These are phyloP conservation scores for Fusarium globosum DNA, from an alignment of 2,329 filamentous ascomycete genomes.

Conservation along the genomic window DNA sequence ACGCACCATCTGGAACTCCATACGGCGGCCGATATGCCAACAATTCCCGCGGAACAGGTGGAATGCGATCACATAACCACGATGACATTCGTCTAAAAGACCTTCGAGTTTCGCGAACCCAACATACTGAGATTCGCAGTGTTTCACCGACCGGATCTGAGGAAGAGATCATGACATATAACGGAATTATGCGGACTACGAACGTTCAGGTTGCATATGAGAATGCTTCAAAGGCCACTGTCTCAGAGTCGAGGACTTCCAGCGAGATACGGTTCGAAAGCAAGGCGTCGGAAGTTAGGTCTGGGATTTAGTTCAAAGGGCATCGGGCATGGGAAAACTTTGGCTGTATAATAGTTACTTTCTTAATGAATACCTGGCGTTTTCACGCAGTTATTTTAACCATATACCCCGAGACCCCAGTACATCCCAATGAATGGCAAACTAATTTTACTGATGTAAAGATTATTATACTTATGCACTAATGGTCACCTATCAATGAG, in stretches of 20 bases:
- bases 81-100: slow-evolving; percentile 38
- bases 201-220: slow-evolving; percentile 45
- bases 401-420: accelerated
- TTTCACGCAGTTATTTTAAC: not conserved
- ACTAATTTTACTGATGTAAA: accelerated
- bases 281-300: slow-evolving; percentile 10
- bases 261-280: slow-evolving; percentile 28
- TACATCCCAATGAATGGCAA: not conserved
- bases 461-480: accelerated
- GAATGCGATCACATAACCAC: slow-evolving; percentile 25
- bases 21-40: slow-evolving; percentile 22
- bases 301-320: not conserved
- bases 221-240: slow-evolving; percentile 20
- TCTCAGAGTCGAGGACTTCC: slow-evolving; percentile 19
- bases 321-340: no score
- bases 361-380: not conserved
- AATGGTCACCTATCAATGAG: accelerated
- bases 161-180: slow-evolving; percentile 55
- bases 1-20: slow-evolving; percentile 18
- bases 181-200: slow-evolving; percentile 53
- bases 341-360: not conserved
- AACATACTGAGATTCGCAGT: slow-evolving; percentile 51
- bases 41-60: slow-evolving; percentile 34
- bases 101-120: slow-evolving; percentile 24
- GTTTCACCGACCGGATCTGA: slow-evolving; percentile 50